These are phyloP conservation scores for Paraconiothyrium brasiliense DNA, from an alignment of 2,329 filamentous ascomycete genomes.

Conservation along the genomic window DNA sequence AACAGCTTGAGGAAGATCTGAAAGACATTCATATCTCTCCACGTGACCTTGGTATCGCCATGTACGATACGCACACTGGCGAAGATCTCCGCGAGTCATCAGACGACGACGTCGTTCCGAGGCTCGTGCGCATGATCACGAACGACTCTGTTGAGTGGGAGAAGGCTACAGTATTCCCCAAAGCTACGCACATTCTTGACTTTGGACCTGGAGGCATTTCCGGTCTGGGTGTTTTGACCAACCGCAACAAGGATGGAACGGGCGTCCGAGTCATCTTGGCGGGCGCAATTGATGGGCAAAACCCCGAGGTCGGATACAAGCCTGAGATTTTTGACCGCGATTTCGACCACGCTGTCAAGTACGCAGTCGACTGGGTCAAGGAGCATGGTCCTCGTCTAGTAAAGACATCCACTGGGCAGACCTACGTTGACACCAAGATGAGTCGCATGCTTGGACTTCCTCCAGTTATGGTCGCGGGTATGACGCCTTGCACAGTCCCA, in stretches of 20 bases:
- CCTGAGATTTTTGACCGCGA: conserved; percentile 97
- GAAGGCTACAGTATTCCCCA: conserved; percentile 87
- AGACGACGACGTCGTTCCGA: conserved; percentile 80
- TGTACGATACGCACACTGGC: conserved; percentile 83
- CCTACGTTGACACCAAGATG: conserved; percentile 90
- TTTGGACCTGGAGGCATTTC: conserved; percentile 98
- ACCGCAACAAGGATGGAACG: conserved; percentile 98
- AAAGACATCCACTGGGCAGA: conserved; percentile 87
- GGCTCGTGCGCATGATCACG: conserved; percentile 90
- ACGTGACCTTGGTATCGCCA: conserved; percentile 78
- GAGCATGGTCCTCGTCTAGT: conserved; percentile 93
- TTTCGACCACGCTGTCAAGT: conserved; percentile 92
- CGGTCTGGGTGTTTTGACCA: conserved; percentile 92
- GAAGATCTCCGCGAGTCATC: conserved; percentile 79
- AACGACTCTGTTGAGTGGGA: conserved; percentile 96
- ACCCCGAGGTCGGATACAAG: conserved; percentile 95
- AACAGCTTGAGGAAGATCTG: conserved; percentile 86
- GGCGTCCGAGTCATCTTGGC: conserved; percentile 96
- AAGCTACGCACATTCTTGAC: conserved; percentile 92
- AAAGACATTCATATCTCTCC: conserved; percentile 81
- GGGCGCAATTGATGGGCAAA: conserved; percentile 89
- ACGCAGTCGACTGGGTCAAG: conserved; percentile 96
- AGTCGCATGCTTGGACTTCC: conserved; percentile 58
- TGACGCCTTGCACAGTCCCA: conserved; percentile 59
- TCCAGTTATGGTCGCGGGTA: conserved; percentile 59